Evolutionary conservation across 2,329 filamentous ascomycete species (phyloP), one percentile per base, ranked within the genome.

Genomic region (Aspergillus sp.): DNA sequence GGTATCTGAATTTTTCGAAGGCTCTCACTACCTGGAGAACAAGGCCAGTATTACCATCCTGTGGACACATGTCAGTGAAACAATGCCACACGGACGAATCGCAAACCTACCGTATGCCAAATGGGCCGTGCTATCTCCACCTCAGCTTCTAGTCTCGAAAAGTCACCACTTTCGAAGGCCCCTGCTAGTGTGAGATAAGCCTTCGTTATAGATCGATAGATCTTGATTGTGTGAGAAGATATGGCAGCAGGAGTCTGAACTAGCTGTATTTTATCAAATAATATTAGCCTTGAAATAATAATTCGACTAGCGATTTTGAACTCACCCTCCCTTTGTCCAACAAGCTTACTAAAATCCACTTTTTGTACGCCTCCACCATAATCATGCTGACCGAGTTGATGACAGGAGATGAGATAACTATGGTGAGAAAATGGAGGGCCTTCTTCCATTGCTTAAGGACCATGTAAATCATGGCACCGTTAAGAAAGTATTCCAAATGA

Each of bases 351-450:
- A 98, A 72, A 7, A 94, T 64, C 86, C 89, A 96, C 68, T 91
- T 94, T 71, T 91, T 94, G 74, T 95, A 91, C 5, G 88, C 88
- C 55, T 95, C 89, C 3, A 86, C 75, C 85, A 93, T 93, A 44
- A 94, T 77, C 63, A 83, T 84, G 66, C 85, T 91, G 32, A 81
- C 76, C 27, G 76, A 73, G 17, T 83, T 83, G 45, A 73, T 75
- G 0, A 77, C 74, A 0, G 90, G 88, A 49, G 84, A 83, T 3
- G 83, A 80, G 32, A 95, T 73, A 39, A 81, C 79, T 49, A 80
- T 76, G 56, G 82, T 80, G 22, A 90, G 75, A 25, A 83, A 81
- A 33, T 75, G 75, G 13, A 76, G 69, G 0, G 86, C 84, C 49
- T 77, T 78, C 15, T 68, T 61, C 85, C 86, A 90, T 51, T 81